Evolutionary conservation across 495 filamentous ascomycete genomes (phyloP), one percentile per base, ranked within the genome.

Genomic region (Oleoguttula mirabilis): DNA sequence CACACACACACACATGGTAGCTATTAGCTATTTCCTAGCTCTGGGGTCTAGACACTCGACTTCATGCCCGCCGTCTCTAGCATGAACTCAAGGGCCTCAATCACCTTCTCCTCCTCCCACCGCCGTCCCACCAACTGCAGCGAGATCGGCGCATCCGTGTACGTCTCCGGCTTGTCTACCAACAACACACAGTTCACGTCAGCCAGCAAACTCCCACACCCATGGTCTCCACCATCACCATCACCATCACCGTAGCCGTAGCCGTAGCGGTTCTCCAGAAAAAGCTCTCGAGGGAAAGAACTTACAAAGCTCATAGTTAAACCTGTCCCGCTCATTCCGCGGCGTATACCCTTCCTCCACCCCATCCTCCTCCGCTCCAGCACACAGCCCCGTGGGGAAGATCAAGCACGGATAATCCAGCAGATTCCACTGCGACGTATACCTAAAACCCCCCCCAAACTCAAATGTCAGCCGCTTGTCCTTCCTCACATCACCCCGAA

Each of bases 361-460:
- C 21, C 23, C 24, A 46, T 69, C 66, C 8, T 37, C 48, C 8
- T 37, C 48, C 19, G 53, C 50, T 28, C 73, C 69, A 11, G 73
- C 69, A 15, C 56, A 56, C 80, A 38, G 70, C 76, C 44, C 49
- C 11, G 49, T 47, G 4, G 49, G 49, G 28, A 52, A 48, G 15
- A 47, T 31, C 24, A 48, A 22, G 14, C 17, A 21, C 10, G 49
- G 49, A 40, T 52, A 52, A 14, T 52, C 49, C 10, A 47, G 33
- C 24, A 43, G 11, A 23, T 52, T 52, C 43, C 43, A 52, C 25
- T 39, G 43, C 1, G 38, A 22, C 1, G 38, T 47, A 24, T 52
- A 52, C n/a, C n/a, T n/a, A n/a, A n/a, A n/a, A n/a, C n/a, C n/a
- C n/a, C n/a, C n/a, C n/a, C n/a, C n/a, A n/a, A n/a, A n/a, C n/a